Evolutionary conservation across 176 grass and related monocot genomes (phyloP).

Genomic region (Lolium perenne): DNA sequence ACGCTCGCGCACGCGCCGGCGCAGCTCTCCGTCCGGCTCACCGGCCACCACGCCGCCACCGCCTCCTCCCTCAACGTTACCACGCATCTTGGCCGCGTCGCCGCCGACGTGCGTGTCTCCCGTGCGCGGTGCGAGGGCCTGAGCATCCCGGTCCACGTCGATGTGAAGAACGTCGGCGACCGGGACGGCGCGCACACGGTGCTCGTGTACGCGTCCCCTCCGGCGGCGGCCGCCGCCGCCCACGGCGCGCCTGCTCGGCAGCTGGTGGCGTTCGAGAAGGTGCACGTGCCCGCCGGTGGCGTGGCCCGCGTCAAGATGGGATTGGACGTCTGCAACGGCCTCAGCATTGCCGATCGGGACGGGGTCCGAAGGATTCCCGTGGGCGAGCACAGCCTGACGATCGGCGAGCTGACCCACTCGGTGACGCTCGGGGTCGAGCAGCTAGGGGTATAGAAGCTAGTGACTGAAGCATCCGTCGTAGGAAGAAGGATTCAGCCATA

Average conservation of each 20-base stretch:
- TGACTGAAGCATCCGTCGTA: background rate
- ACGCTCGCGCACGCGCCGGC: conserved; percentile 51
- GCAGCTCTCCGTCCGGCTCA: conserved; percentile 56
- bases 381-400: conserved; percentile 60
- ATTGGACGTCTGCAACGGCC: conserved; percentile 61
- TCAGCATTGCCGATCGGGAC: conserved; percentile 60
- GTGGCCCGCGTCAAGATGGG: conserved; percentile 56
- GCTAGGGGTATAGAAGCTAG: conserved; percentile 29
- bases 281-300: conserved; percentile 54
- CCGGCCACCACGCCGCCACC: conserved; percentile 33
- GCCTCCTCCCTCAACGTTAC: conserved; percentile 41
- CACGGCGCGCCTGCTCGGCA: conserved; percentile 51
- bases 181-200: conserved; percentile 73
- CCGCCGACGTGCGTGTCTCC: conserved; percentile 55
- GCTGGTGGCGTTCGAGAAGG: conserved; percentile 87
- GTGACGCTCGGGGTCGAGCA: conserved; percentile 52
- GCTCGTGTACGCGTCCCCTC: conserved; percentile 59
- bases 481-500: background rate
- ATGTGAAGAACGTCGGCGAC: conserved; percentile 63
- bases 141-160: conserved; percentile 62
- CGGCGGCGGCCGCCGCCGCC: background rate
- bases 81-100: background rate
- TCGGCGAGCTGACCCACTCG: conserved; percentile 67
- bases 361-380: conserved; percentile 62
- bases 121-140: conserved; percentile 63